Conservation (phyloP, 2,329 filamentous ascomycete species). For the Aspergillus quadricinctus region DNA sequence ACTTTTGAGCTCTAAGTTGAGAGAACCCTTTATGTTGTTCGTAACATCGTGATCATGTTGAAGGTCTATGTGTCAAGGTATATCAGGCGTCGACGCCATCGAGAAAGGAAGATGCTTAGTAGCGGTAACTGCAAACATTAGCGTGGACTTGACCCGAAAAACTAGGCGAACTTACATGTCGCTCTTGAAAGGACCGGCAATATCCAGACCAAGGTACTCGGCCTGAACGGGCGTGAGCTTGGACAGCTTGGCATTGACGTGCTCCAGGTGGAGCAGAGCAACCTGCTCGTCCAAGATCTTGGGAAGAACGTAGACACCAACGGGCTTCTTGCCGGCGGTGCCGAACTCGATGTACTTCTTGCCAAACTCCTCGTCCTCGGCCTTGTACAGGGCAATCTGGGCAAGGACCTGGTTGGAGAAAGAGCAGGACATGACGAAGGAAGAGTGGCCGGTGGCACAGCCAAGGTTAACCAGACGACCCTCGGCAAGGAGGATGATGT, state of each 20-base stretch:
- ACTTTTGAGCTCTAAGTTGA: conserved; percentile 45
- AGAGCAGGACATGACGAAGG: conserved; percentile 99
- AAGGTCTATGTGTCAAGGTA: conserved; percentile 40
- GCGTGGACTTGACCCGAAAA: background rate
- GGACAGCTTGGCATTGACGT: conserved; percentile 92
- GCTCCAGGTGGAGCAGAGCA: conserved; percentile 83
- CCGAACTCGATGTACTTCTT: conserved; percentile 96
- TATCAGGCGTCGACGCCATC: conserved; percentile 27
- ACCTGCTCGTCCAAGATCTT: conserved; percentile 99
- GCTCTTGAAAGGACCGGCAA: conserved; percentile 92
- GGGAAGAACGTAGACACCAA: conserved; percentile 93
- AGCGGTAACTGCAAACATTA: conserved; percentile 51
- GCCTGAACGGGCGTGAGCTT: conserved; percentile 80
- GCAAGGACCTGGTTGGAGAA: conserved; percentile 99
- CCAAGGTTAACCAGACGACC: conserved; percentile 98
- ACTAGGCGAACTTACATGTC: conserved; percentile 62
- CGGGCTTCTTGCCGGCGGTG: conserved; percentile 81
- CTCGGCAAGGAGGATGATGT: conserved; percentile 98
- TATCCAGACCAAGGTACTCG: conserved; percentile 84
- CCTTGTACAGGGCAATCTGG: conserved; percentile 98
- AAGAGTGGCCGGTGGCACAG: conserved; percentile 98
- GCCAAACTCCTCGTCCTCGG: conserved; percentile 77
- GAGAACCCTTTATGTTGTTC: conserved; percentile 49
- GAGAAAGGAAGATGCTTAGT: conserved; percentile 49
- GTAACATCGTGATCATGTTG: conserved; percentile 60